Base-by-base conservation (phyloP, 441 rosid genomes). In the Mallotus repandus region DNA sequence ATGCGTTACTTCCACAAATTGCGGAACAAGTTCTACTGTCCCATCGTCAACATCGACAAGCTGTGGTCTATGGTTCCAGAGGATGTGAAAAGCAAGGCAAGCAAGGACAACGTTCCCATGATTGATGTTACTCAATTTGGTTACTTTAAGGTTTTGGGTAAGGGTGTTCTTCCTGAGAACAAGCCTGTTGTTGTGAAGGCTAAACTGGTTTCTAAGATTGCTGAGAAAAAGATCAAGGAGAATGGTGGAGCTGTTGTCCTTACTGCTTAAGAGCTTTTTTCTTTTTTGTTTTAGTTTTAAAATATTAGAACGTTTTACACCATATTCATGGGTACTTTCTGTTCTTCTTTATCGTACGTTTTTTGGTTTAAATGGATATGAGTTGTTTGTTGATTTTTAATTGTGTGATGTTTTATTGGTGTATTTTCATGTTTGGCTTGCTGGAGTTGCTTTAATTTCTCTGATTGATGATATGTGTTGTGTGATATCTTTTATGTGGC, bases 1-100 rank as follows among this genome's bases (percentile, higher is more conserved):
- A 90, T 90, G 96, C 80, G 96, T 48, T 89, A 90, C 73, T 90
- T 89, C 81, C 96, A 90, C 84, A 87, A 87, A 81, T 89, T 90
- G 32, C 86, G 93, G 57, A 90, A 89, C 85, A 86, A 86, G 81
- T 90, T 89, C 81, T 75, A 76, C 66, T 87, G 88, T 76, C 93
- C 96, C 3, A 85, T 87, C 79, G 93, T 89, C 10, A 90, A 90
- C 81, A 72, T 89, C 77, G 93, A 90, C 80, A 89, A 75, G 86
- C 89, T 90, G 1, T 89, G 96, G 96, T 90, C 93, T 0, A 68
- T 89, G 69, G 77, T 90, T 0, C 93, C 92, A 0, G 69, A 83
- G 66, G 92, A 90, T 0, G 89, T 81, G 53, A 87, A 85, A 63
- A 87, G 77, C 22, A 86, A 89, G 81, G 84, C 93, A 0, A 78